Conservation (phyloP, 148 eudicot genomes). For the Camellia lanceoleosa region DNA sequence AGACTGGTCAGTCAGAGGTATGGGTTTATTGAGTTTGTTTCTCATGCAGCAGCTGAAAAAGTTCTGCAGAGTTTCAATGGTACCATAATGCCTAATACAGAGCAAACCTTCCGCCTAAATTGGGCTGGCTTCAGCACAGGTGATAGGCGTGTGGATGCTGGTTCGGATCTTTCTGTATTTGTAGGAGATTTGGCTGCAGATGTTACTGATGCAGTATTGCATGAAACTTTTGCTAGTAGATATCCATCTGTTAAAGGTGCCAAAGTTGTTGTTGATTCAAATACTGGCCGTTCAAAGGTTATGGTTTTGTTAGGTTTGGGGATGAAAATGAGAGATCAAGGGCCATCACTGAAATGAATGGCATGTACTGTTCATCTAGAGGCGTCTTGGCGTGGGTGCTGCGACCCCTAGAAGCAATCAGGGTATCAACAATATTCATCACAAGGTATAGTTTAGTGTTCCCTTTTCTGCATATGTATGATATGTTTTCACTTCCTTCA, state of each 20-base stretch:
- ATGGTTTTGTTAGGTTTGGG: constrained; percentile 62
- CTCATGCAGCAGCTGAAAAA: constrained; percentile 57
- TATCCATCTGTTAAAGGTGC: constrained; percentile 63
- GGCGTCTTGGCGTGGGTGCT: no score
- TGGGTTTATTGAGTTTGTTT: constrained; percentile 48
- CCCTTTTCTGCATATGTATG: background rate
- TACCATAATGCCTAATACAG: constrained; percentile 49
- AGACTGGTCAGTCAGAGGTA: constrained; percentile 56
- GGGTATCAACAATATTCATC: constrained; percentile 48
- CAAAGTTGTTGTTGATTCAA: constrained; percentile 54
- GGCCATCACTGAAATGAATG: constrained; percentile 65
- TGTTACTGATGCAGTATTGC: constrained; percentile 48
- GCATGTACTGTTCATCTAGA: constrained; percentile 38
- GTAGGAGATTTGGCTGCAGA: constrained; percentile 63
- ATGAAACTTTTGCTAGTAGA: constrained; percentile 41
- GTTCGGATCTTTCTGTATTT: constrained; percentile 52
- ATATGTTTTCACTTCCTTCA: background rate
- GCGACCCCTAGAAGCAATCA: background rate
- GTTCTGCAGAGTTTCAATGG: constrained; percentile 47
- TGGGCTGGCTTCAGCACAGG: constrained; percentile 58
- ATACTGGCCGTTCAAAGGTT: constrained; percentile 55
- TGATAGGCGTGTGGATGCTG: constrained; percentile 40
- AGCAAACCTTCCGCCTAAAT: constrained; percentile 49
- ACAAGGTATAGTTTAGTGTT: constrained; percentile 35
- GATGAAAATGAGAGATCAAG: constrained; percentile 62